Evolutionary conservation across 192 early-diverging fungal genomes (phyloP).

Genomic region (Pilaira anomala): DNA sequence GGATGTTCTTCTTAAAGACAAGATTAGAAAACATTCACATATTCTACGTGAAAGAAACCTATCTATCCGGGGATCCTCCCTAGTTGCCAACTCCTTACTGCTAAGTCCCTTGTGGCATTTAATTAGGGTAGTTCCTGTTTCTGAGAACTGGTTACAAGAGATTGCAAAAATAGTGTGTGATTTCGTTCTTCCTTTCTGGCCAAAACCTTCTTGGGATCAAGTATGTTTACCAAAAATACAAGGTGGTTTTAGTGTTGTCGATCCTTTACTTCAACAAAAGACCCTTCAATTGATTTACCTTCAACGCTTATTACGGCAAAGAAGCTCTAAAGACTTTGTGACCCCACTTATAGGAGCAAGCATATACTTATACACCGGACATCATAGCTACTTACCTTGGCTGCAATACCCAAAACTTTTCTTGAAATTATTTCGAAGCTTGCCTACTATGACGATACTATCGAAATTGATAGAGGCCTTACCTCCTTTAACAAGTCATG

Average conservation of each 20-base stretch:
- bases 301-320: not conserved
- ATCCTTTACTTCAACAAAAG: not conserved
- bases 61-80: not conserved
- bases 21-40: not conserved
- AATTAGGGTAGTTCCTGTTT: not conserved
- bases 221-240: not conserved
- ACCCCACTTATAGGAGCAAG: not conserved
- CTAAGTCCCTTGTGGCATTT: conserved; percentile 8
- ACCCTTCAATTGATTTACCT: not conserved
- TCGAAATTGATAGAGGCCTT: no score
- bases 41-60: not conserved
- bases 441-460: no score
- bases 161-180: not conserved
- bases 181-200: not conserved
- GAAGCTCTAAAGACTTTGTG: not conserved
- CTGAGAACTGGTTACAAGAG: not conserved
- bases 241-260: not conserved
- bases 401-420: no score
- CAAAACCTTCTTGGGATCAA: not conserved
- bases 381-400: no score
- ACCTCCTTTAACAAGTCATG: no score
- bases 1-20: not conserved
- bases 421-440: no score
- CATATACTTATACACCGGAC: not conserved
- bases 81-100: not conserved